Evolutionary conservation across 441 rosid genomes (phyloP), one percentile per base, ranked within the genome.

Genomic region (Adansonia gregorii): DNA sequence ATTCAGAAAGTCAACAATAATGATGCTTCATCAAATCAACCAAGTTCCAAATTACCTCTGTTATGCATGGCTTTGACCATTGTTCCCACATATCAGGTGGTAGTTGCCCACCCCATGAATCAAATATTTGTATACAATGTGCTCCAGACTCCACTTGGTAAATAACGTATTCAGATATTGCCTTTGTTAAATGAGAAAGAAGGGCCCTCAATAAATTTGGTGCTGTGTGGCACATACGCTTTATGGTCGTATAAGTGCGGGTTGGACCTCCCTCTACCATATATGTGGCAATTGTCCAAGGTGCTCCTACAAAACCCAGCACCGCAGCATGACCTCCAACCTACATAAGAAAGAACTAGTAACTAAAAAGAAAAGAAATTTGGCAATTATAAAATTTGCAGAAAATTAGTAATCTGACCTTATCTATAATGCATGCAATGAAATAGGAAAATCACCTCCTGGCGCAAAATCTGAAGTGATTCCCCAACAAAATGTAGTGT

Each of bases 61-160:
- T 84, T 71, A 92, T 92, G 81, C 91, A 90, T 41, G 98, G 97
- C 85, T 91, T 92, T 24, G 97, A 95, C 99, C 99, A 93, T n/a
- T 59, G 61, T 64, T 93, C 97, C 99, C 99, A 93, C 96, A 95
- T 86, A 41, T 88, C 82, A 8, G 99, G 99, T 8, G 97, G 89
- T 59, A 95, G 85, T 74, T 93, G 99, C 22, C 99, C 98, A 81
- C 99, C 99, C 98, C 99, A 95, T 4, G 97, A 95, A 83, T 95
- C 98, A 78, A 95, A 95, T 82, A 95, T 95, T 82, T 95, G 98
- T 74, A 95, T 89, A 83, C 99, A 95, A 65, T 95, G 94, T 74
- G 98, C 97, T 76, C 98, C 99, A 41, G 93, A 92, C 74, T 91
- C 94, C 52, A 92, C 94, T 92, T 95, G 98, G 83, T 80, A 95